Percentiles rank a stretch among this genome's conserved stretches.
Evolutionary conservation across 805 yeast species (phyloP).

Genomic region (Cyberlindnera lachancei): DNA sequence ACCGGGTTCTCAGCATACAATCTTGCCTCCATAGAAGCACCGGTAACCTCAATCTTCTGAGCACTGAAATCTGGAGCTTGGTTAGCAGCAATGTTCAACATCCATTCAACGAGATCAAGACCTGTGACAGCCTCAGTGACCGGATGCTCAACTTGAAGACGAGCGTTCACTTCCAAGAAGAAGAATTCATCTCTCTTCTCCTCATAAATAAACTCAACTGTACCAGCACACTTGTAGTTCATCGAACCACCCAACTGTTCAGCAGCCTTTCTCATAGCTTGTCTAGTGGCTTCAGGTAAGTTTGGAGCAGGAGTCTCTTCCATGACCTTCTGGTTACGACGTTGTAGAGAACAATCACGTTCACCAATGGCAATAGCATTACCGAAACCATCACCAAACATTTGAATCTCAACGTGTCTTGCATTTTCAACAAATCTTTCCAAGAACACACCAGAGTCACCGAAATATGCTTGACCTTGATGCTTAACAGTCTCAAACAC

Average conservation of each 20-base stretch:
- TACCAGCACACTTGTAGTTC: conserved; percentile 95
- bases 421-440: conserved; percentile 94
- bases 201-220: conserved; percentile 93
- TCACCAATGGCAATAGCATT: conserved; percentile 92
- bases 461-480: conserved; percentile 89
- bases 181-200: conserved; percentile 81
- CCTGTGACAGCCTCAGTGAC: conserved; percentile 95
- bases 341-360: conserved; percentile 94
- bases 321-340: conserved; percentile 93
- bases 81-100: conserved; percentile 88
- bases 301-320: conserved; percentile 99
- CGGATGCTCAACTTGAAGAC: conserved; percentile 97
- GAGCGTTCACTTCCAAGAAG: conserved; percentile 92
- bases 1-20: conserved; percentile 96
- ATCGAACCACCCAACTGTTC: conserved; percentile 74
- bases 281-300: conserved; percentile 73
- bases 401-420: conserved; percentile 93
- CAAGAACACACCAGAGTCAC: conserved; percentile 91
- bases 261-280: conserved; percentile 71
- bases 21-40: conserved; percentile 96
- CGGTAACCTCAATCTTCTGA: conserved; percentile 52
- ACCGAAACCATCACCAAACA: conserved; percentile 94
- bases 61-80: conserved; percentile 68
- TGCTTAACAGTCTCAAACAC: conserved; percentile 89
- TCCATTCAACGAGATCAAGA: conserved; percentile 93